Percentiles rank a stretch among this genome's conserved stretches.
These are phyloP conservation scores for Chlorella sp. DNA, from an alignment of 139 green algal genomes.

Conservation along the genomic window DNA sequence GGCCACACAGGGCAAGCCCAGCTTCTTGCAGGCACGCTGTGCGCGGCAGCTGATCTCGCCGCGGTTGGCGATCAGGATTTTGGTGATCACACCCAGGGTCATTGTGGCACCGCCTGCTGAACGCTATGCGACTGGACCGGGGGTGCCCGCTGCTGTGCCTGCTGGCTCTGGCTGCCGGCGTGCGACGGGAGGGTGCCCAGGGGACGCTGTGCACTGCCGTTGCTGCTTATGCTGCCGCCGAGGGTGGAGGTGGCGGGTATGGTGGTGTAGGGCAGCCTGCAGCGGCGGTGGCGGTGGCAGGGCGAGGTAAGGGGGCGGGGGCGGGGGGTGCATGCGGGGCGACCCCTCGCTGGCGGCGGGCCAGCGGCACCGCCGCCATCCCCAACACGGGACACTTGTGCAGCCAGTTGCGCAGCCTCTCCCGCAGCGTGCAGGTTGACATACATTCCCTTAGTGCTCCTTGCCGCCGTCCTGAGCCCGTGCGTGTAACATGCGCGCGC, in stretches of 20 bases:
- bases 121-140: not conserved
- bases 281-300: no score
- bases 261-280: no score
- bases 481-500: no score
- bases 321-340: no score
- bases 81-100: conserved; percentile 29
- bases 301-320: no score
- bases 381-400: no score
- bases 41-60: conserved; percentile 91
- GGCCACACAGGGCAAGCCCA: conserved; percentile 86
- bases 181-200: not conserved
- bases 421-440: not conserved
- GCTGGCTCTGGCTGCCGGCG: not conserved
- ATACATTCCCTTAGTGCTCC: not conserved
- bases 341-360: no score
- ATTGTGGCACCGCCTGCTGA: not conserved
- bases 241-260: not conserved
- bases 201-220: no score
- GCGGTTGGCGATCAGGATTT: conserved; percentile 94
- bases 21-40: conserved; percentile 89
- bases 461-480: no score
- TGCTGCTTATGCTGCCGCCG: not conserved
- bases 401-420: no score
- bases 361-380: no score
- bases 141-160: not conserved